A percentile compares a stretch with the other conserved stretches of the same genome.
Conservation (phyloP, 176 grass and related monocot genomes). For the Elaeis guineensis region DNA sequence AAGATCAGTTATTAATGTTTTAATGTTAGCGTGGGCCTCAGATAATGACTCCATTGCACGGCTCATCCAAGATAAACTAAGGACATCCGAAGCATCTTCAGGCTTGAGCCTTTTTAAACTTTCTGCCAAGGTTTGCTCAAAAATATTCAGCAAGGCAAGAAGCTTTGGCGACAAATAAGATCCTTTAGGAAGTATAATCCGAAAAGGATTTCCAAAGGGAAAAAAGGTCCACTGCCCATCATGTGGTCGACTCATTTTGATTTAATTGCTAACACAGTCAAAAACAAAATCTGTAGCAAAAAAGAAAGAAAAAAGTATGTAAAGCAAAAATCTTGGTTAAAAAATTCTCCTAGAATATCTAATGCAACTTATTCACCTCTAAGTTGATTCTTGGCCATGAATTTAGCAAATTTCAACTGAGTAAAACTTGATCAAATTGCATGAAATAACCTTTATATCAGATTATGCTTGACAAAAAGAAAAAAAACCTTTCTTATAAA, state of each 20-base stretch:
- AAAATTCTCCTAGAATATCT: no score
- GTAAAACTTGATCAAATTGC: no score
- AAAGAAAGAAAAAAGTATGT: no score
- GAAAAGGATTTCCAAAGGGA: constrained; percentile 59
- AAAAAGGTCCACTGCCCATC: constrained; percentile 30
- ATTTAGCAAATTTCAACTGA: no score
- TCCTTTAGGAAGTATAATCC: constrained; percentile 31
- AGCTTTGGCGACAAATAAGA: constrained; percentile 48
- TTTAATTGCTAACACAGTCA: constrained; percentile 10
- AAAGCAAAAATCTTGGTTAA: no score
- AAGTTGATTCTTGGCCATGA: no score
- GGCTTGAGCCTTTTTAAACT: constrained; percentile 56
- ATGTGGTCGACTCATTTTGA: constrained; percentile 52
- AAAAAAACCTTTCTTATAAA: no score
- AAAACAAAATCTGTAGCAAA: not conserved
- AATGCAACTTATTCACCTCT: no score
- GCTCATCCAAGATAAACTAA: constrained; percentile 62
- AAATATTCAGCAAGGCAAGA: constrained; percentile 18
- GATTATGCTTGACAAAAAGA: no score
- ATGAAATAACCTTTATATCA: no score
- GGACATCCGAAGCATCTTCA: constrained; percentile 34
- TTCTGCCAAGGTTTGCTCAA: constrained; percentile 46
- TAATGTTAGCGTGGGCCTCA: constrained; percentile 40
- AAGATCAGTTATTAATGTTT: constrained; percentile 54
- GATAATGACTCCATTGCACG: constrained; percentile 41